Evolutionary conservation across 1,284 basidiomycete species (phyloP).

Genomic region (Pisolithus thermaeus): DNA sequence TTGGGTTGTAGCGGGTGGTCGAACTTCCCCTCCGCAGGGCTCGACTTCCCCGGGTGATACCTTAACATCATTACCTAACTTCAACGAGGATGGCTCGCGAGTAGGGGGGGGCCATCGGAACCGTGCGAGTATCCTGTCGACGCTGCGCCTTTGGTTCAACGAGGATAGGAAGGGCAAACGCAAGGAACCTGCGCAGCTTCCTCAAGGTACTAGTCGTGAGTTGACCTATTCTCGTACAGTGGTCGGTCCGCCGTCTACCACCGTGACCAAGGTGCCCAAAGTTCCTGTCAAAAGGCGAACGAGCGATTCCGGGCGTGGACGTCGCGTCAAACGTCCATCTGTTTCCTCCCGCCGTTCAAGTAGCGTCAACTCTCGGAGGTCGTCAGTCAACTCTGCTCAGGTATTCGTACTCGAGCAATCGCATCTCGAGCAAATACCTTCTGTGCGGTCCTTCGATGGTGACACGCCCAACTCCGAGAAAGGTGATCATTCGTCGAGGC

Average conservation of each 20-base stretch:
- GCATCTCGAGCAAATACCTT: slow-evolving; percentile 42
- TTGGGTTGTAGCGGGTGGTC: slow-evolving; percentile 58
- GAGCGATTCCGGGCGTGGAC: slow-evolving; percentile 41
- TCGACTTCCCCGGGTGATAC: slow-evolving; percentile 48
- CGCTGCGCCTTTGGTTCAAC: slow-evolving; percentile 76
- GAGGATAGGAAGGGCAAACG: slow-evolving; percentile 75
- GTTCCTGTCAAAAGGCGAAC: slow-evolving; percentile 41
- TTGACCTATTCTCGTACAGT: slow-evolving; percentile 25
- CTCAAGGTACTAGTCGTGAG: slow-evolving; percentile 25
- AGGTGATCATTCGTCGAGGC: slow-evolving; percentile 67
- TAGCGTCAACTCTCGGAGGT: slow-evolving; percentile 74
- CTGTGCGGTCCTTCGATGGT: slow-evolving; percentile 60
- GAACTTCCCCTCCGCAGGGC: slow-evolving; percentile 33
- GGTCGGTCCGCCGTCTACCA: slow-evolving; percentile 7
- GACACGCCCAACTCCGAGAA: slow-evolving; percentile 76
- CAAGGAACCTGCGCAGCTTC: slow-evolving; percentile 38
- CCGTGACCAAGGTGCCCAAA: slow-evolving; percentile 26
- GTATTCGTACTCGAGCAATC: slow-evolving; percentile 55
- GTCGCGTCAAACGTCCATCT: slow-evolving; percentile 57
- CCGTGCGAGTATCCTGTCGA: slow-evolving; percentile 64
- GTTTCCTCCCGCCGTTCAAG: slow-evolving; percentile 72
- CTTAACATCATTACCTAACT: slow-evolving; percentile 51
- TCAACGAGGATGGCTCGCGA: slow-evolving; percentile 34
- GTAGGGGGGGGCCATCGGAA: slow-evolving; percentile 38
- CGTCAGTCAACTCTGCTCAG: slow-evolving; percentile 62